phyloP scores from a whole-genome alignment of 2,329 filamentous ascomycete species.

The Periconia sp. region DNA sequence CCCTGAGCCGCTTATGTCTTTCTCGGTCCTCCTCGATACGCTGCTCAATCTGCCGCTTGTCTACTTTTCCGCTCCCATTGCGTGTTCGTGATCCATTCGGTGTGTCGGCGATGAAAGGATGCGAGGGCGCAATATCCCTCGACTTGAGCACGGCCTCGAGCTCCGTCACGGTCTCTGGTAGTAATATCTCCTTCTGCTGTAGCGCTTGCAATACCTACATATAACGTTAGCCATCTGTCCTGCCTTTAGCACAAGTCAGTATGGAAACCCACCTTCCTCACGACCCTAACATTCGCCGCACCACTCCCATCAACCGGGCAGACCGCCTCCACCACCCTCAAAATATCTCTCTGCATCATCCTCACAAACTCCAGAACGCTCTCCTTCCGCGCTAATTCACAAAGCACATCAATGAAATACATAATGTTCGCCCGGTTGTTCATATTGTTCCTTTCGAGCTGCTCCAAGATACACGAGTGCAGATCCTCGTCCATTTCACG shows the following conservation, averaged over 20 bases:
- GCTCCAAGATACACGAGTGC: constrained; percentile 95
- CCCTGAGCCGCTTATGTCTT: constrained; percentile 86
- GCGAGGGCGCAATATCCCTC: constrained; percentile 61
- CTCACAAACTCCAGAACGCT: constrained; percentile 81
- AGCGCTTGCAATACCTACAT: constrained; percentile 72
- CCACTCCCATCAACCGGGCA: constrained; percentile 85
- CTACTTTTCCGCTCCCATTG: constrained; percentile 61
- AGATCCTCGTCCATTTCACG: constrained; percentile 95
- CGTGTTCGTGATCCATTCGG: constrained; percentile 9
- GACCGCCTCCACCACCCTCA: constrained; percentile 89
- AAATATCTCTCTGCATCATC: constrained; percentile 94
- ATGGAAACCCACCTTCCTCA: constrained; percentile 68
- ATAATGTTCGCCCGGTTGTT: constrained; percentile 98
- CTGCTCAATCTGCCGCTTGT: constrained; percentile 92
- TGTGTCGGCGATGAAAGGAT: constrained; percentile 28
- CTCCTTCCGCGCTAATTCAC: constrained; percentile 81
- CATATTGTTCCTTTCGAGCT: constrained; percentile 93
- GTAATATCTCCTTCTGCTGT: constrained; percentile 73
- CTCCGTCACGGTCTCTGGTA: constrained; percentile 75
- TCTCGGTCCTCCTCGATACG: constrained; percentile 96
- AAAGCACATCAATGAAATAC: constrained; percentile 97
- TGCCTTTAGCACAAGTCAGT: not conserved
- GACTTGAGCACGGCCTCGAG: constrained; percentile 85
- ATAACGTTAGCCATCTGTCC: not conserved
- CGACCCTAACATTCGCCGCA: constrained; percentile 91